These are phyloP conservation scores for Blastobotrys parvus DNA, from an alignment of 805 yeast species.

Conservation along the genomic window DNA sequence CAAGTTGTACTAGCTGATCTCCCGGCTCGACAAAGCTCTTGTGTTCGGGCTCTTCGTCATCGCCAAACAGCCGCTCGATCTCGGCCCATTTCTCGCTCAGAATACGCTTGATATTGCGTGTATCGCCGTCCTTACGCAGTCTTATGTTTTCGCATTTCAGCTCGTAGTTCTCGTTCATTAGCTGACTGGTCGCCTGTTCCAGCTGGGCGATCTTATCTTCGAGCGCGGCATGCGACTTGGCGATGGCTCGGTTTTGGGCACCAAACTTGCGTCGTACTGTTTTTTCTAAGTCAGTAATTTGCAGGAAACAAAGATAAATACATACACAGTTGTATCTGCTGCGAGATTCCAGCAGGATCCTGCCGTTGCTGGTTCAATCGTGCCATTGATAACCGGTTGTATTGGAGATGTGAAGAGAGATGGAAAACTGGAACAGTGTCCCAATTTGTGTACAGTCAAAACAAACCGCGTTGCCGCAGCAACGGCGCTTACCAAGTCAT, in stretches of 20 bases:
- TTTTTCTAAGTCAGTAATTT: neutral
- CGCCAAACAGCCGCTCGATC: neutral
- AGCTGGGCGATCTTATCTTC: conserved; percentile 34
- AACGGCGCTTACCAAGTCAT: neutral
- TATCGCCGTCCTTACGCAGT: neutral
- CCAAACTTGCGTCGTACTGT: conserved; percentile 15
- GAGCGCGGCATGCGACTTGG: conserved; percentile 39
- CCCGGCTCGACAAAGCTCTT: neutral
- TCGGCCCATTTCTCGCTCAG: neutral
- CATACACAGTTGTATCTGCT: neutral
- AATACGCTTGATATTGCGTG: neutral
- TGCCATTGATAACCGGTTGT: too few species aligned
- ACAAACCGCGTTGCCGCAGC: neutral
- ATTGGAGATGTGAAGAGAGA: too few species aligned
- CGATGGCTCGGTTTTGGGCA: conserved; percentile 41
- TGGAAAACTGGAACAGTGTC: too few species aligned
- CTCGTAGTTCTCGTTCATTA: conserved; percentile 33
- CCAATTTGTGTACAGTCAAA: too few species aligned
- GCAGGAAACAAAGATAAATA: neutral
- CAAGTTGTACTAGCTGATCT: neutral
- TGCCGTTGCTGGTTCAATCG: neutral
- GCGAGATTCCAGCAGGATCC: conserved; percentile 8
- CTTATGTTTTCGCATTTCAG: conserved; percentile 20
- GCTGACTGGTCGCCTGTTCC: conserved; percentile 33
- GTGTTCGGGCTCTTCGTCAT: neutral